Percentiles rank a stretch among this genome's conserved stretches.
phyloP scores from a whole-genome alignment of 345 rosid species.

The Mercurialis annua region DNA sequence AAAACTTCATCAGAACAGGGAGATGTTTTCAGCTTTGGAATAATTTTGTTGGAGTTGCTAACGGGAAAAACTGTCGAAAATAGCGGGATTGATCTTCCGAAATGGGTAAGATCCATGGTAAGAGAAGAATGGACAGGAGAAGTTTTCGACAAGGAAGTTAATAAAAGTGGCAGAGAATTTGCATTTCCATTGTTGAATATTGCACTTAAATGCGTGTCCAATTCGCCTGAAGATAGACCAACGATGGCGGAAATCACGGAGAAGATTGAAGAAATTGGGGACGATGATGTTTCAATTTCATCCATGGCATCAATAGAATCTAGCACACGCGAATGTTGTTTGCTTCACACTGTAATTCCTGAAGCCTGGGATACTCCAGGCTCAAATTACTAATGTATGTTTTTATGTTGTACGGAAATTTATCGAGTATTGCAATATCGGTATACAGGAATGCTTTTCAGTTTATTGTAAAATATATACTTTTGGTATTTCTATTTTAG shows the following conservation, averaged over 20 bases:
- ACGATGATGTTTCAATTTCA: constrained; percentile 30
- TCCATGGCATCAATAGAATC: constrained; percentile 34
- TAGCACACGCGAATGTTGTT: constrained; percentile 30
- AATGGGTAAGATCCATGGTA: constrained; percentile 64
- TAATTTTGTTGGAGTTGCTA: constrained; percentile 49
- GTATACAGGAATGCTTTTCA: no score
- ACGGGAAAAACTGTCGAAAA: constrained; percentile 52
- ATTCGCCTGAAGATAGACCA: constrained; percentile 41
- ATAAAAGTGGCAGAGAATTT: constrained; percentile 38
- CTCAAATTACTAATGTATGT: constrained; percentile 31
- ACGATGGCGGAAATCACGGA: constrained; percentile 37
- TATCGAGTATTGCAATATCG: no score
- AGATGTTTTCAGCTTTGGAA: constrained; percentile 54
- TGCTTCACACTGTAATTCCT: constrained; percentile 50
- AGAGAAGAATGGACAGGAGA: constrained; percentile 78
- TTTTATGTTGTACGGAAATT: no score
- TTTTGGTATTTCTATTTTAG: no score
- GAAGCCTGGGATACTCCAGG: constrained; percentile 59
- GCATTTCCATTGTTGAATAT: constrained; percentile 57
- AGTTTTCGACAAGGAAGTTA: constrained; percentile 57
- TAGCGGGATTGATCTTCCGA: constrained; percentile 51
- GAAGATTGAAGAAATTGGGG: constrained; percentile 41
- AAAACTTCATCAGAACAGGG: constrained; percentile 37
- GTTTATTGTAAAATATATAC: no score
- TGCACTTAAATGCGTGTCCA: constrained; percentile 46